Evolutionary conservation across 441 rosid species (phyloP).

Genomic region (Rhodomyrtus psidioides): DNA sequence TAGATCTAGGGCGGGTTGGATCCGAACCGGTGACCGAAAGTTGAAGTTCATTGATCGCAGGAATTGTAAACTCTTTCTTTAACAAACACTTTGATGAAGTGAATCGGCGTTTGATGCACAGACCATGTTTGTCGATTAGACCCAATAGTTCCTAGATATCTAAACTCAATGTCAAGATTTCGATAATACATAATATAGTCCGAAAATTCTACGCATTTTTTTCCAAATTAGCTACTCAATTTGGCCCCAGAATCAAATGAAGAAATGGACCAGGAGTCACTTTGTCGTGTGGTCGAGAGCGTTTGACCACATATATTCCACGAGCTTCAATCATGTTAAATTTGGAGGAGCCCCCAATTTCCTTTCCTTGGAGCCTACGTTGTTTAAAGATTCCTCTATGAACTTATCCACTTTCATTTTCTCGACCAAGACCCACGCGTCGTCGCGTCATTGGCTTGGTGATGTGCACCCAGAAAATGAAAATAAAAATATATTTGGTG

Average conservation of each 20-base stretch:
- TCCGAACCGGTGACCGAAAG: not conserved
- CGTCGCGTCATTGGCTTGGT: not conserved
- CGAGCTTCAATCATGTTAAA: not conserved
- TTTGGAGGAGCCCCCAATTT: not conserved
- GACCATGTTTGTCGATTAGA: not conserved
- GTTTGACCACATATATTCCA: not conserved
- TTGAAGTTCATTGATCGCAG: not conserved
- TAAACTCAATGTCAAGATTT: not conserved
- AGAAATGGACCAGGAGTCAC: not conserved
- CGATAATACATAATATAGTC: not conserved
- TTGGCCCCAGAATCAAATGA: not conserved
- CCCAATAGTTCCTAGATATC: not conserved
- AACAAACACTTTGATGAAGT: not conserved
- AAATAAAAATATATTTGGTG: not conserved
- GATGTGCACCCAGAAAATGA: not conserved
- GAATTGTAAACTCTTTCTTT: not conserved
- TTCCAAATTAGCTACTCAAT: rapidly evolving
- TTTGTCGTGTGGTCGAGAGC: not conserved
- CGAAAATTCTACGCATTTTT: not conserved
- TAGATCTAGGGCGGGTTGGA: not conserved
- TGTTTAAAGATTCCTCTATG: not conserved
- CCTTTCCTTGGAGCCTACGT: not conserved
- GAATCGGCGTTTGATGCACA: not conserved
- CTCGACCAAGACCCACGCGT: not conserved
- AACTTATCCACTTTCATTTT: not conserved